Evolutionary conservation across 1,284 basidiomycete species (phyloP), one percentile per base, ranked within the genome.

Genomic region (Irpex sp.): DNA sequence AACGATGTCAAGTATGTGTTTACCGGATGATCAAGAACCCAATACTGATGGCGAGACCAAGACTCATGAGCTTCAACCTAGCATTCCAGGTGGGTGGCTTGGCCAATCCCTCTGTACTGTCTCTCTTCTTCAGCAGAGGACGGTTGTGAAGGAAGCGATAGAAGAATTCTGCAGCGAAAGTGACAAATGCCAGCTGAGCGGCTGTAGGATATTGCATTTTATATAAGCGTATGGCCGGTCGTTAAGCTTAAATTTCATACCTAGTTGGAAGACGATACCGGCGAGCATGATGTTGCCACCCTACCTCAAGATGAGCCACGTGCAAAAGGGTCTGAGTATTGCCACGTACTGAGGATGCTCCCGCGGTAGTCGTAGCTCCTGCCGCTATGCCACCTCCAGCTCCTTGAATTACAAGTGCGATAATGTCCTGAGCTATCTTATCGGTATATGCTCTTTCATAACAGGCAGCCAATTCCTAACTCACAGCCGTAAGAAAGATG

Each of bases 191-290:
- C 7, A 74, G 68, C 62, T 84, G 77, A 26, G 77, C 76, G 6
- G 75, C 77, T 78, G 60, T 11, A 62, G 8, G 37, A 55, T 4
- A 48, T 34, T 26, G 55, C 4, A 40, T 34, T n/a, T 47, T 3
- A 19, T 19, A 21, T 19, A 21, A 54, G 54, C 11, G 9, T 60
- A 26, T 17, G 49, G 1, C 8, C 15, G 34, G 47, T 6, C n/a
- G 52, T 37, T 3, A 34, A 13, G 17, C 15, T 15, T 36, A 3
- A 4, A 17, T 13, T 19, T 7, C 72, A 57, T 63, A 77, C 78
- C 67, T 19, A 80, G 69, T 59, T 81, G 79, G 57, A 79, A 71
- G 37, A 77, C 68, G 61, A 81, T 83, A 26, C 84, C 84, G 4
- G 75, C 81, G 13, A 85, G 74, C 82, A 85, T 84, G 60, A 72